Evolutionary conservation across 176 grass and related monocot species (phyloP), one percentile per base, ranked within the genome.

Genomic region (Carex cristatella): DNA sequence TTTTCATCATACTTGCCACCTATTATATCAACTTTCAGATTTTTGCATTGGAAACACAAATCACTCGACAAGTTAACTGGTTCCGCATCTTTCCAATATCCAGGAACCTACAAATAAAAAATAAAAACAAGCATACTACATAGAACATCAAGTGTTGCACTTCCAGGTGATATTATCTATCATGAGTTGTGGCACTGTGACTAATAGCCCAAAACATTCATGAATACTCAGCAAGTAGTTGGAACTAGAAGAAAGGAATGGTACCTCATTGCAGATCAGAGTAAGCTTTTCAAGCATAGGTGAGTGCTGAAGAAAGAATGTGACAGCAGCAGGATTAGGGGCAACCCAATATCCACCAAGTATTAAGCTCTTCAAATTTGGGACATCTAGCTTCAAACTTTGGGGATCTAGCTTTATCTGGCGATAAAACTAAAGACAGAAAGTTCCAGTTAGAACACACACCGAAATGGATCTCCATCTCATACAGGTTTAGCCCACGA

Each of bases 231-330:
- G 1, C 12, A 7, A 55, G 11, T 77, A 16, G 2, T 57, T 8
- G 4, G 74, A 13, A 78, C 27, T 14, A 78, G 53, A 78, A 28
- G 1, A 18, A 42, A 83, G 15, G 33, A 55, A 56, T 13, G 3
- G 13, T 83, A 83, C 81, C 81, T 83, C 30, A 2, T 31, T 28
- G 81, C 81, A 66, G 5, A 64, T 44, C 40, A 83, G 42, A 46
- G 61, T 83, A 65, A 83, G 81, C 48, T 83, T 83, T 69, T 83
- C 81, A 51, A 83, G 46, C 42, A 66, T 53, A 4, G 81, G 63
- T 32, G 63, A 49, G 30, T 83, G 61, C 11, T 68, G 61, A 53
- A 83, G 81, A 83, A 83, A 83, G 40, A 55, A 83, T 51, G 61
- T 46, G 64, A 83, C 19, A 10, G 42, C 63, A 69, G 68, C 61